These are phyloP conservation scores for Quercus phellos DNA, from an alignment of 331 rosid species.

Conservation along the genomic window DNA sequence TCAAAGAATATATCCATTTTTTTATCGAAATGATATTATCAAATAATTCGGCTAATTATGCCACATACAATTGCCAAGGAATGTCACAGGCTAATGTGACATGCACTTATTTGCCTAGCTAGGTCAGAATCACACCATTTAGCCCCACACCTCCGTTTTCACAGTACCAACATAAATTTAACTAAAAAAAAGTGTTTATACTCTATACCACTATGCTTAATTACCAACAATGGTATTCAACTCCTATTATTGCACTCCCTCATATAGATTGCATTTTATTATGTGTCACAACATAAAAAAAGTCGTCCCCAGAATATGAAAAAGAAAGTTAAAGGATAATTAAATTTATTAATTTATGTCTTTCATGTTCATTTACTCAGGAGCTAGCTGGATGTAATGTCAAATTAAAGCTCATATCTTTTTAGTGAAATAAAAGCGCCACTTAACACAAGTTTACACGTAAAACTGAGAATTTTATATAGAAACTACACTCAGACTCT, in stretches of 20 bases:
- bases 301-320: too few species aligned
- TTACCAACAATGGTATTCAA: too few species aligned
- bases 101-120: background rate
- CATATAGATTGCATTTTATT: too few species aligned
- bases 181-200: too few species aligned
- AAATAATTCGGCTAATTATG: conserved; percentile 11
- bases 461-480: background rate
- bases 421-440: background rate
- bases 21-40: conserved; percentile 17
- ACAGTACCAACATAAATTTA: too few species aligned
- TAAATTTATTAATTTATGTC: too few species aligned
- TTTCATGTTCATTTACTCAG: background rate
- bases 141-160: too few species aligned
- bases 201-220: too few species aligned
- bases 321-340: too few species aligned
- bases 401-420: background rate
- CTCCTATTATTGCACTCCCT: too few species aligned
- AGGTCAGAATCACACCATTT: too few species aligned
- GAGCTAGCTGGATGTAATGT: background rate
- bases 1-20: conserved; percentile 45
- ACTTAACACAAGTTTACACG: background rate
- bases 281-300: too few species aligned
- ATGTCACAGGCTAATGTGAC: conserved; percentile 3
- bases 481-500: background rate
- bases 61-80: conserved; percentile 23